Evolutionary conservation across 208 protist genomes (phyloP).

Genomic region (Crithidia expoeki): DNA sequence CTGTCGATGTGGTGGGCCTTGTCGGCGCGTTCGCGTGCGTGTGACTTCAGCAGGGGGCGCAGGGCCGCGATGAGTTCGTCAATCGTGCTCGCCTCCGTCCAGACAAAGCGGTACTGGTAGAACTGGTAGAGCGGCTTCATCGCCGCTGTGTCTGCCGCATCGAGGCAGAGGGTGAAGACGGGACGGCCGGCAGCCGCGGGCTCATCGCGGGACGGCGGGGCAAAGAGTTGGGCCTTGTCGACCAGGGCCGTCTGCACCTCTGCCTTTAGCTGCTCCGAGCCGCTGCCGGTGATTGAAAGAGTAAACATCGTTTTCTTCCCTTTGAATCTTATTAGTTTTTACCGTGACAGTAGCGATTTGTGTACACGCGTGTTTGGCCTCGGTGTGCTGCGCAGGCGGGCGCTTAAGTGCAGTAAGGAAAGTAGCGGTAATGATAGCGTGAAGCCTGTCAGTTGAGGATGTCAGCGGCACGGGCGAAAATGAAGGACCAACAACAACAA

Average conservation of each 20-base stretch:
- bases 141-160: constrained; percentile 40
- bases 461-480: too few relatives aligned
- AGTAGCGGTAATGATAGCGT: too few relatives aligned
- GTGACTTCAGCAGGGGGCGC: constrained; percentile 22
- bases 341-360: too few relatives aligned
- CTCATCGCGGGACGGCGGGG: neutral
- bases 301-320: too few relatives aligned
- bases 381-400: too few relatives aligned
- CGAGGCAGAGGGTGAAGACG: constrained; percentile 57
- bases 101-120: constrained; percentile 69
- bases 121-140: constrained; percentile 36
- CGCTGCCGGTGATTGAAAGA: constrained; percentile 44
- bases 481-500: too few relatives aligned
- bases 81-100: constrained; percentile 44
- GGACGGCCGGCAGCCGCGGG: neutral
- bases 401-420: too few relatives aligned
- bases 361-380: too few relatives aligned
- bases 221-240: constrained; percentile 19
- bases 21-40: constrained; percentile 6
- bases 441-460: too few relatives aligned
- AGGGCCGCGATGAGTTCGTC: constrained; percentile 45
- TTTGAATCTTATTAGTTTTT: too few relatives aligned
- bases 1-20: constrained; percentile 10
- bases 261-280: constrained; percentile 33
- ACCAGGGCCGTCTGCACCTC: constrained; percentile 35